phyloP scores from a whole-genome alignment of 352 stramenopile genomes.

The Pythium grandisporangium region DNA sequence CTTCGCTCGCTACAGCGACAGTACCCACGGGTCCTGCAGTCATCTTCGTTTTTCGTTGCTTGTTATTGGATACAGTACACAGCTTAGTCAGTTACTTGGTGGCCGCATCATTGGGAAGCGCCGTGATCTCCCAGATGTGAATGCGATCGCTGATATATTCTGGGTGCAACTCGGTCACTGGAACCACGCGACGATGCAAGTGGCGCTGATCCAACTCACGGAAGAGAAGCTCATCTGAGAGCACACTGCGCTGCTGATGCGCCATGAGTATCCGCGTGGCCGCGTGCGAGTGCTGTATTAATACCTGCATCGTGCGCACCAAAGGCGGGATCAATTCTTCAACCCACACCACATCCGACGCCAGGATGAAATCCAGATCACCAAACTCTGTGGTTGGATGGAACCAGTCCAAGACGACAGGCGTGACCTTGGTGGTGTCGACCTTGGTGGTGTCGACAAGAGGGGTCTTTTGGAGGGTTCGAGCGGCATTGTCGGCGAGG shows the following conservation, averaged over 20 bases:
- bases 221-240: conserved; percentile 55
- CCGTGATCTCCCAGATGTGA: conserved; percentile 34
- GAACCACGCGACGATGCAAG: conserved; percentile 18
- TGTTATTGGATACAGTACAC: too few relatives aligned
- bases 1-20: too few relatives aligned
- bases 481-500: conserved; percentile 36
- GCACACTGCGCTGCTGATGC: conserved; percentile 54
- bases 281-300: conserved; percentile 26
- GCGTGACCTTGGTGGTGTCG: neutral
- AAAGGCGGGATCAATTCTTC: conserved; percentile 81
- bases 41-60: too few relatives aligned
- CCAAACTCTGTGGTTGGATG: conserved; percentile 33
- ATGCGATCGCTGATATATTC: conserved; percentile 33
- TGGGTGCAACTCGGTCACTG: conserved; percentile 20
- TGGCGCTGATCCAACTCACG: conserved; percentile 24
- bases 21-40: too few relatives aligned
- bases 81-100: too few relatives aligned
- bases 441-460: neutral
- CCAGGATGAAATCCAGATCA: conserved; percentile 73
- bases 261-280: conserved; percentile 51
- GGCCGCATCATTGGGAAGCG: too few relatives aligned
- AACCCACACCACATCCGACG: conserved; percentile 89
- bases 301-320: conserved; percentile 51
- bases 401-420: conserved; percentile 64
- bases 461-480: conserved; percentile 22